Base-by-base conservation (phyloP, 2,329 filamentous ascomycete genomes). In the Orbilia javanica region DNA sequence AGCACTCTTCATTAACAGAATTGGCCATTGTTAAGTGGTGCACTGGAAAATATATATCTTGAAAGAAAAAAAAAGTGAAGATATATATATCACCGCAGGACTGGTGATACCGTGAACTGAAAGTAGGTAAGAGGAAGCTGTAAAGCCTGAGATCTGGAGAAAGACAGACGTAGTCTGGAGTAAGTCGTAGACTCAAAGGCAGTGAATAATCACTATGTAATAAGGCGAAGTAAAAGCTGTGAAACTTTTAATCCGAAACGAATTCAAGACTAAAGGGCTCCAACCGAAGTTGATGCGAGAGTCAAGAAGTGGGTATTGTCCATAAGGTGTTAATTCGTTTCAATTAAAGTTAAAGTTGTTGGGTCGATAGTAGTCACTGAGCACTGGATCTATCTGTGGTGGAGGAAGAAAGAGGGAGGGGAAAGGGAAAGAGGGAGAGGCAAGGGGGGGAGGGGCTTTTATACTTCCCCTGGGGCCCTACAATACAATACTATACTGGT, bases 71-170 rank as follows among this genome's bases (percentile, higher is more conserved):
- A 64, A 42, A 53, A 42, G 18, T 44, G 60, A 31, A 62, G 62
- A 71, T 76, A 77, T 66, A 77, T 66, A 77, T 77, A 77, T 77
- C 50, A 67, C 48, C 60, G 46, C 50, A n/a, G 6, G 34, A 20
- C 50, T 18, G 31, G 22, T 53, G 66, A 53, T 39, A 42, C 27
- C 27, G 48, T 25, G 18, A 18, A 50, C 11, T 55, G n/a, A 27
- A 50, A 46, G 27, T 29, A 39, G 27, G 31, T 25, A 25, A 50
- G 11, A 42, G 34, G 10, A 34, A 42, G 39, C 22, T 42, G 3
- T 42, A 18, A 67, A 74, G 34, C 60, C 60, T 52, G 31, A 48
- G 42, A 60, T 6, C 13, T 11, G 10, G 25, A 20, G 27, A 29
- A 3, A 31, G 42, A 62, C 53, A 42, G 29, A 20, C 11, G 52